phyloP scores from a whole-genome alignment of 192 early-diverging fungal species.

The Backusella liffmaniae region DNA sequence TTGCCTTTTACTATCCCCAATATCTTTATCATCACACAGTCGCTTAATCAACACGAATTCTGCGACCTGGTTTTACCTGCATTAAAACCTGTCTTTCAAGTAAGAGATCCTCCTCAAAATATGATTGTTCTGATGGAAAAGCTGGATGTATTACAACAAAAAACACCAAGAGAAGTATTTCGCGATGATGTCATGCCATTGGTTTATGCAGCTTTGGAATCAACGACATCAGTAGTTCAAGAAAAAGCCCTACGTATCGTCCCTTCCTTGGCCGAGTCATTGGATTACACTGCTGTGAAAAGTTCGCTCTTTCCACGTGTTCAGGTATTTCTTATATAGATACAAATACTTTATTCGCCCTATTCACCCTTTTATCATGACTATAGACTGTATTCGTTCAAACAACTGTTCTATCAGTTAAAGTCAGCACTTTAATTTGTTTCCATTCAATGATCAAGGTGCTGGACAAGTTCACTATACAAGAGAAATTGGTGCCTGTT shows the following conservation, averaged over 20 bases:
- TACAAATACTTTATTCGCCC: too few relatives aligned
- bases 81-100: slow-evolving; percentile 59
- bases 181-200: slow-evolving; percentile 76
- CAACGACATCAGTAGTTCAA: slow-evolving; percentile 51
- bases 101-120: slow-evolving; percentile 66
- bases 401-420: slow-evolving; percentile 66
- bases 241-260: slow-evolving; percentile 67
- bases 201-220: slow-evolving; percentile 65
- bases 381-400: slow-evolving; percentile 61
- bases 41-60: slow-evolving; percentile 62
- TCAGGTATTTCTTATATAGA: slow-evolving; percentile 37
- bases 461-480: slow-evolving; percentile 67
- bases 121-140: slow-evolving; percentile 64
- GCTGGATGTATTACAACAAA: slow-evolving; percentile 64
- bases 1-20: slow-evolving; percentile 74
- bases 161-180: slow-evolving; percentile 58
- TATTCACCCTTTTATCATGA: background rate
- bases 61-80: slow-evolving; percentile 56
- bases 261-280: slow-evolving; percentile 49
- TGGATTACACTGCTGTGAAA: slow-evolving; percentile 65
- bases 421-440: slow-evolving; percentile 67
- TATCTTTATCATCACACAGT: slow-evolving; percentile 68
- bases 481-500: slow-evolving; percentile 77
- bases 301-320: slow-evolving; percentile 69
- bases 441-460: slow-evolving; percentile 67